phyloP scores from a whole-genome alignment of 768 basidiomycete genomes.

The Cystobasidium tubakii region DNA sequence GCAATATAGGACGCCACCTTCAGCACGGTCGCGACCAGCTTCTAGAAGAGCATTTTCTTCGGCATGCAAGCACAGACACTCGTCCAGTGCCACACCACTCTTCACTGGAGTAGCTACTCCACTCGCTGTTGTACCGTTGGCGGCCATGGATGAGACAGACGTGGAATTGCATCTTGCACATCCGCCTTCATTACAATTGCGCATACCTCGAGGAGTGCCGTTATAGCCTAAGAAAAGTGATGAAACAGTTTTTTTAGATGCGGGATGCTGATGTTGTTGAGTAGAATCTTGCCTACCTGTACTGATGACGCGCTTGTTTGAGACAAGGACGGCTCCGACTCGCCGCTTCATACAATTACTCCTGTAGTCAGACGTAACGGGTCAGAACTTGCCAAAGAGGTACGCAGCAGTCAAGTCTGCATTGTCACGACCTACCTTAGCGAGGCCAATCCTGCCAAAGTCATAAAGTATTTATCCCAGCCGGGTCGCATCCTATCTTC shows the following conservation, averaged over 20 bases:
- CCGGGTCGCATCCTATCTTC: constrained; percentile 71
- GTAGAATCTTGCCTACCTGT: constrained; percentile 41
- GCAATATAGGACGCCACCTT: constrained; percentile 69
- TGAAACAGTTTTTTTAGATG: not conserved
- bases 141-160: constrained; percentile 17
- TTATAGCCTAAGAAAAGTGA: constrained; percentile 59
- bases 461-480: constrained; percentile 99
- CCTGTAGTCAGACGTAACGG: no score
- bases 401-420: no score
- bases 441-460: constrained; percentile 80
- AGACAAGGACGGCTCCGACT: constrained; percentile 87
- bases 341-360: constrained; percentile 57
- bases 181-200: constrained; percentile 86
- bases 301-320: constrained; percentile 55
- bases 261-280: no score
- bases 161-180: constrained; percentile 66
- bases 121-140: not conserved
- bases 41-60: constrained; percentile 96
- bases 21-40: constrained; percentile 85
- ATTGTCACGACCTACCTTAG: constrained; percentile 46
- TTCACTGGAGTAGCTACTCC: constrained; percentile 20
- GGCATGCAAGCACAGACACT: constrained; percentile 91
- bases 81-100: constrained; percentile 53
- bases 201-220: constrained; percentile 83
- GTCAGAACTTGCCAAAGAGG: not conserved